These are phyloP conservation scores for Dictyostelium citrinum DNA, from an alignment of 78 protist genomes.

Conservation along the genomic window DNA sequence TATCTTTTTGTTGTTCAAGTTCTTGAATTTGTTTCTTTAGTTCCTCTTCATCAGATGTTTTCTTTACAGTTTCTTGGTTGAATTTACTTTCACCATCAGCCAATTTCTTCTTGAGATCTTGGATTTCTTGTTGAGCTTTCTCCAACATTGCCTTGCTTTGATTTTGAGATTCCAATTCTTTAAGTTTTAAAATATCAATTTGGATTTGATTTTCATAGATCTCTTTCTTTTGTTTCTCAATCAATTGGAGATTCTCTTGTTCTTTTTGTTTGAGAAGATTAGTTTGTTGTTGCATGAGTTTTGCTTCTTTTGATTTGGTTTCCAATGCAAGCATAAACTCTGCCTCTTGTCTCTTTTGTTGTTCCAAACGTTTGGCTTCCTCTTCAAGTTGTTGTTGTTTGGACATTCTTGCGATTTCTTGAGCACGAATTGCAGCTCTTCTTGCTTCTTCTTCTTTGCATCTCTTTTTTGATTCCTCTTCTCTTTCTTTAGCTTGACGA, in stretches of 20 bases:
- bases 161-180: not conserved
- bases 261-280: not conserved
- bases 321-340: not conserved
- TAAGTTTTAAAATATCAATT: not conserved
- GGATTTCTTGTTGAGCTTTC: not conserved
- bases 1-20: conserved; percentile 26
- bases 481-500: not conserved
- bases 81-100: not conserved
- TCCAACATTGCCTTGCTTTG: not conserved
- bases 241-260: not conserved
- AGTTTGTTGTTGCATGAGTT: not conserved
- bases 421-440: not conserved
- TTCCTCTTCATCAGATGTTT: not conserved
- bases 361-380: not conserved
- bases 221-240: not conserved
- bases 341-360: not conserved
- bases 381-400: not conserved
- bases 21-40: conserved; percentile 25
- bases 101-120: not conserved
- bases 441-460: not conserved
- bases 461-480: not conserved
- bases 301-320: not conserved
- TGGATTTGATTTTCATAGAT: conserved; percentile 9
- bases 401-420: not conserved
- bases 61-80: conserved; percentile 1